phyloP scores from a whole-genome alignment of 2,329 filamentous ascomycete species.

The Stemphylium lycopersici region DNA sequence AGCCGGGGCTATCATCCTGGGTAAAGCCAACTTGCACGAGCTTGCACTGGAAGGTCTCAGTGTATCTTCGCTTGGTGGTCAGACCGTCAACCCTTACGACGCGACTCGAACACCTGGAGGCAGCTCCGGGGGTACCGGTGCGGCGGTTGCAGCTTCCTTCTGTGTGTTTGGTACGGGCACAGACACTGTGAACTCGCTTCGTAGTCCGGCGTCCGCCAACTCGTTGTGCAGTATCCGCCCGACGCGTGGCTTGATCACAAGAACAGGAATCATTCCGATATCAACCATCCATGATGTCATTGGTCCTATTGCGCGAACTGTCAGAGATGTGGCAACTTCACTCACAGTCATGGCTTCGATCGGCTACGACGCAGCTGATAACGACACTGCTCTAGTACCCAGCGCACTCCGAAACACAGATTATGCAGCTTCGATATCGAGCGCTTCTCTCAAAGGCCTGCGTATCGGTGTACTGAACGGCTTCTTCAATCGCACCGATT shows the following conservation, averaged over 20 bases:
- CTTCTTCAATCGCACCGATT: slow-evolving; percentile 62
- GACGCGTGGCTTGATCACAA: slow-evolving; percentile 59
- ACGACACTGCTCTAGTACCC: slow-evolving; percentile 58
- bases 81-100: slow-evolving; percentile 72
- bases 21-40: slow-evolving; percentile 66
- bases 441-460: slow-evolving; percentile 46
- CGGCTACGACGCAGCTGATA: slow-evolving; percentile 60
- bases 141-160: slow-evolving; percentile 64
- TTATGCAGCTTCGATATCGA: slow-evolving; percentile 53
- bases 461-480: slow-evolving; percentile 60
- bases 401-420: slow-evolving; percentile 50
- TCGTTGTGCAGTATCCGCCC: slow-evolving; percentile 66
- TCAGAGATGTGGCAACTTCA: slow-evolving; percentile 59
- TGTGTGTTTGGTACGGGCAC: slow-evolving; percentile 65
- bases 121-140: slow-evolving; percentile 67
- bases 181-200: slow-evolving; percentile 67
- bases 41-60: slow-evolving; percentile 68
- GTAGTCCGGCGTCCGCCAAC: slow-evolving; percentile 66
- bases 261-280: slow-evolving; percentile 61
- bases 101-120: slow-evolving; percentile 68
- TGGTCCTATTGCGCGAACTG: slow-evolving; percentile 60
- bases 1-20: slow-evolving; percentile 62
- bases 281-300: slow-evolving; percentile 63
- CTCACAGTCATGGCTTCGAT: slow-evolving; percentile 61
- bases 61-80: slow-evolving; percentile 67